phyloP scores from a whole-genome alignment of 176 grass and related monocot genomes.

The Metroxylon sagu region DNA sequence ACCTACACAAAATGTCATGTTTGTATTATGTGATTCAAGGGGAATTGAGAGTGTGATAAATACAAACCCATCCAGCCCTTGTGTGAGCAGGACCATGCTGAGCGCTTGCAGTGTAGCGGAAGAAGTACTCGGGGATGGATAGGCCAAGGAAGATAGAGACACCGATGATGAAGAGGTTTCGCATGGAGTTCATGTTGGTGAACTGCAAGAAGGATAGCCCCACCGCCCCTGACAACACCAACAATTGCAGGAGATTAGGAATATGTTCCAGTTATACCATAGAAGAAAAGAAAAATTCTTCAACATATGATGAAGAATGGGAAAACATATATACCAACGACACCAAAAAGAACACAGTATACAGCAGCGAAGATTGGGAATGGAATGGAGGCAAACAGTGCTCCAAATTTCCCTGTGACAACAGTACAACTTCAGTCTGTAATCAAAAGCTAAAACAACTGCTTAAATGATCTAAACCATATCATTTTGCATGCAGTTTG shows the following conservation, averaged over 20 bases:
- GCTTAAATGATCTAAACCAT: too few species aligned
- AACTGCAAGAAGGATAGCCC: constrained; percentile 96
- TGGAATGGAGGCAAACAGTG: constrained; percentile 85
- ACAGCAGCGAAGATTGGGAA: constrained; percentile 92
- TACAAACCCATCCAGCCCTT: constrained; percentile 81
- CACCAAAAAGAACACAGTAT: constrained; percentile 83
- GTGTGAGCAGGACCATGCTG: constrained; percentile 80
- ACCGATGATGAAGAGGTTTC: constrained; percentile 89
- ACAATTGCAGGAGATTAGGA: constrained; percentile 9
- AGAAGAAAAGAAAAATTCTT: constrained; percentile 1
- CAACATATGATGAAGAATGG: too few species aligned
- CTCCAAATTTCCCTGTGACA: constrained; percentile 83
- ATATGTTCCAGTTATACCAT: not conserved
- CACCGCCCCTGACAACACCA: constrained; percentile 54
- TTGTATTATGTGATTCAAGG: not conserved
- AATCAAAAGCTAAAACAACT: too few species aligned
- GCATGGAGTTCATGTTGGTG: constrained; percentile 99
- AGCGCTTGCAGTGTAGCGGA: constrained; percentile 62
- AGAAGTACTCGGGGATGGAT: constrained; percentile 95
- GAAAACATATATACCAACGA: constrained; percentile 57
- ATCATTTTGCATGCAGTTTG: too few species aligned
- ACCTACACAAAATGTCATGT: too few species aligned
- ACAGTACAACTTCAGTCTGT: not conserved
- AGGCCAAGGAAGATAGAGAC: constrained; percentile 95
- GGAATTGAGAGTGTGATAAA: not conserved